These are phyloP conservation scores for Pleurotus eryngii DNA, from an alignment of 768 basidiomycete genomes.

Conservation along the genomic window DNA sequence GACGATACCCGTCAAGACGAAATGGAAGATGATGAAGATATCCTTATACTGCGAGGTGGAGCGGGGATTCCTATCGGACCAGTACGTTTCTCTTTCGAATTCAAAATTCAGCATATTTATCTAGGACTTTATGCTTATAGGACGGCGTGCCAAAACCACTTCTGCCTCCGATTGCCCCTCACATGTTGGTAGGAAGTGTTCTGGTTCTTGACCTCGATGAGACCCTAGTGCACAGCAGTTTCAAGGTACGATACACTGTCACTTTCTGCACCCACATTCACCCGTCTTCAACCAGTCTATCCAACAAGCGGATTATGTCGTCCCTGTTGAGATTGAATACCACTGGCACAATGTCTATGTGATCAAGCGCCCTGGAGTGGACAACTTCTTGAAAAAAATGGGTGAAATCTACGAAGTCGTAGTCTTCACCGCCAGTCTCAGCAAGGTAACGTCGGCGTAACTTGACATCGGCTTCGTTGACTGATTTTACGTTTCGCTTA, in stretches of 20 bases:
- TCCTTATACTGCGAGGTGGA: slow-evolving; percentile 71
- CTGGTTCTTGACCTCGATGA: slow-evolving; percentile 96
- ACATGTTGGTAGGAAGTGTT: slow-evolving; percentile 86
- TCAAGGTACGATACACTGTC: slow-evolving; percentile 66
- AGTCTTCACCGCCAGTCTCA: slow-evolving; percentile 95
- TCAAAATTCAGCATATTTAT: no score
- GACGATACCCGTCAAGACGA: slow-evolving; percentile 46
- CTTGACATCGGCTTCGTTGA: neutral
- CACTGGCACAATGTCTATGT: slow-evolving; percentile 99
- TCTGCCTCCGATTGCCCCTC: slow-evolving; percentile 77
- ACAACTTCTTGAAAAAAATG: slow-evolving; percentile 96
- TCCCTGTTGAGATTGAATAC: slow-evolving; percentile 98
- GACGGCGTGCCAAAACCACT: slow-evolving; percentile 86
- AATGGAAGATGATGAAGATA: slow-evolving; percentile 73
- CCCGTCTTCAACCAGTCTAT: slow-evolving; percentile 61
- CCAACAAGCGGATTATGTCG: slow-evolving; percentile 93
- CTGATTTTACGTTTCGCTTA: slow-evolving; percentile 26
- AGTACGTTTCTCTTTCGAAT: slow-evolving; percentile 39
- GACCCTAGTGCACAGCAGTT: slow-evolving; percentile 94
- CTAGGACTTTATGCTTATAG: slow-evolving; percentile 31
- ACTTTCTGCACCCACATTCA: neutral
- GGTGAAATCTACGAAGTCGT: slow-evolving; percentile 98
- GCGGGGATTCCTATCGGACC: slow-evolving; percentile 80
- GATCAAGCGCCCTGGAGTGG: slow-evolving; percentile 97
- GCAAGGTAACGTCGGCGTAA: slow-evolving; percentile 63